Base-by-base conservation (phyloP, 345 rosid genomes). In the Gossypium longicalyx region DNA sequence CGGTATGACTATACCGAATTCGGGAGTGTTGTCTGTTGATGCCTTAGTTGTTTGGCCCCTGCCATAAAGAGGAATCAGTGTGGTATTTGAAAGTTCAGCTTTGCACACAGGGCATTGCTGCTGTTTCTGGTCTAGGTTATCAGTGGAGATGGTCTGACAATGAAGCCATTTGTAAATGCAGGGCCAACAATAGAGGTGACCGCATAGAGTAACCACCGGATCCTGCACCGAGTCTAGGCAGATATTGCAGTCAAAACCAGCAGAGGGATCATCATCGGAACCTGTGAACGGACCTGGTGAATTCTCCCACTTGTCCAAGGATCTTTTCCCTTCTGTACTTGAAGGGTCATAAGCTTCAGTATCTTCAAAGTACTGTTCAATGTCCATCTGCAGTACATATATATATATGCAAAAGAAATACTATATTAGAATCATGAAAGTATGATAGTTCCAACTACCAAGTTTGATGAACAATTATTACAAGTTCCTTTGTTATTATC, bases 131-230 rank as follows among this genome's bases (percentile, higher is more conserved):
- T 82, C 83, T 22, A 80, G 75, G 51, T 69, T 57, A 23, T 86
- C 80, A 0, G 79, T 9, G 1, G 87, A 78, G 27, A 72, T 59
- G 64, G 73, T 77, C 52, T 81, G 87, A 29, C 80, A 78, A 82
- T 89, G 76, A 73, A 92, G 94, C 98, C 98, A 94, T 76, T 80
- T 89, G 90, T 95, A 91, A 45, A 93, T 88, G 72, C 99, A 95
- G 10, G 97, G 97, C 98, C 98, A 95, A 76, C 99, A 95, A 77
- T 83, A 95, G 67, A 95, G 90, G 74, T 95, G 99, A 65, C 99
- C 99, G 1, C 98, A 95, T 68, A 87, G 89, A 0, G 98, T 95
- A 1, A 95, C 96, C 58, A 95, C 97, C 0, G 99, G 98, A 17
- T 95, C 98, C 64, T 84, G 90, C 45, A 89, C 99, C 0, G 85